Conservation (phyloP, 2,329 filamentous ascomycete species). For the Aspergillus pseudoviridinutans region DNA sequence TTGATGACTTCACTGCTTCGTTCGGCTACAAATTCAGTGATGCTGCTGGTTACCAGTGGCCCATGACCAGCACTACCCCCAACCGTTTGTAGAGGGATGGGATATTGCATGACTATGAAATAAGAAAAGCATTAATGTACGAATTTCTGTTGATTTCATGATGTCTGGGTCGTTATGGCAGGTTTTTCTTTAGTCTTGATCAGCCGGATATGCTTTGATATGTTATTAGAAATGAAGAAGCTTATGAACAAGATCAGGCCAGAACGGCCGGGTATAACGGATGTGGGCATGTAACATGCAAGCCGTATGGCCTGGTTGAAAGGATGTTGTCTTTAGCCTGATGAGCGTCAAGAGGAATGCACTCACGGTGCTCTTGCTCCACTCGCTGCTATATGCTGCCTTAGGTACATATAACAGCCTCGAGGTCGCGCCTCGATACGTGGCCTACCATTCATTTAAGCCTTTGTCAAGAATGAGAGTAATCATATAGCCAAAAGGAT, state of each 20-base stretch:
- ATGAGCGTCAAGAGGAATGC: too few species aligned
- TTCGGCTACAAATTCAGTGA: slow-evolving; percentile 99
- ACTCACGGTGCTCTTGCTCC: too few species aligned
- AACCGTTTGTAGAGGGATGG: slow-evolving; percentile 69
- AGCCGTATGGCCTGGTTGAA: too few species aligned
- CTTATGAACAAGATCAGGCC: not conserved
- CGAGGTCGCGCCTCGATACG: too few species aligned
- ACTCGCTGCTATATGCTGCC: too few species aligned
- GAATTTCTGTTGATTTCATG: slow-evolving; percentile 9
- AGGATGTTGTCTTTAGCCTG: too few species aligned
- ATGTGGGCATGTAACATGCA: too few species aligned
- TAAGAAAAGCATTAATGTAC: slow-evolving; percentile 15
- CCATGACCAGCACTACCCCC: slow-evolving; percentile 63
- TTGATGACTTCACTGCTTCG: slow-evolving; percentile 96
- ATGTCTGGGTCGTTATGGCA: slow-evolving; percentile 2
- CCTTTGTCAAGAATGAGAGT: too few species aligned
- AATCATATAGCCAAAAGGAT: too few species aligned
- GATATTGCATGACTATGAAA: slow-evolving; percentile 7
- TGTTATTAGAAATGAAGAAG: not conserved
- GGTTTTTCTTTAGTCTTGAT: slow-evolving; percentile 1
- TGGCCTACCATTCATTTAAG: too few species aligned
- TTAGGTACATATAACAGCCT: too few species aligned
- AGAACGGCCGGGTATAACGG: not conserved
- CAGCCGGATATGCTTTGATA: not conserved
- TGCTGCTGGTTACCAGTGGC: slow-evolving; percentile 93